These are phyloP conservation scores for Coemansia sp. DNA, from an alignment of 192 early-diverging fungal genomes.

Conservation along the genomic window DNA sequence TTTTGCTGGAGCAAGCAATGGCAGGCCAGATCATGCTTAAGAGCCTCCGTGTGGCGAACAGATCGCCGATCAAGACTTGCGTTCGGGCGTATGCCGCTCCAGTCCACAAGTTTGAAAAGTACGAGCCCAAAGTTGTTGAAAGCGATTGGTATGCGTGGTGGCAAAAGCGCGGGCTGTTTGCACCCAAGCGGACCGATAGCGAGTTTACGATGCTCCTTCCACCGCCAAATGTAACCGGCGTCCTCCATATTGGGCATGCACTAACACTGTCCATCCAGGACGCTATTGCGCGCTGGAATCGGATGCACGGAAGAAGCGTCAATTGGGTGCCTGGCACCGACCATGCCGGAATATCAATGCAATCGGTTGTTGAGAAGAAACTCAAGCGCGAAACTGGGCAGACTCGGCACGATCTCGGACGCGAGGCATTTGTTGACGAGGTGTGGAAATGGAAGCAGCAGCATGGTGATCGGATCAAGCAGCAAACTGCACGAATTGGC, in stretches of 20 bases:
- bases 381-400: constrained; percentile 53
- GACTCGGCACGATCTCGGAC: constrained; percentile 83
- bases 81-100: constrained; percentile 30
- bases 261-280: constrained; percentile 89
- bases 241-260: constrained; percentile 92
- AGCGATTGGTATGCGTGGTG: constrained; percentile 96
- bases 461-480: constrained; percentile 76
- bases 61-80: background rate
- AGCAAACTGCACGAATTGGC: constrained; percentile 80
- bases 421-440: constrained; percentile 78
- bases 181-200: constrained; percentile 39
- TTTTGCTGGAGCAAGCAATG: background rate
- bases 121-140: constrained; percentile 63
- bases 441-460: constrained; percentile 86
- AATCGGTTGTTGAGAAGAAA: constrained; percentile 92
- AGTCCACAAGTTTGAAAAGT: constrained; percentile 44
- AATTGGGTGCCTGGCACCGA: constrained; percentile 95
- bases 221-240: constrained; percentile 95
- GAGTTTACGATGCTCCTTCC: constrained; percentile 87
- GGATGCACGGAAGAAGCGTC: constrained; percentile 89
- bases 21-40: background rate
- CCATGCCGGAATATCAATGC: constrained; percentile 96
- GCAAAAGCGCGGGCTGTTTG: constrained; percentile 71
- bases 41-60: background rate
- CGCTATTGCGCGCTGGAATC: constrained; percentile 70